A percentile compares a stretch with the other conserved stretches of the same genome.
phyloP scores from a whole-genome alignment of 768 basidiomycete genomes.

The Leccinum olivaceopallidum region DNA sequence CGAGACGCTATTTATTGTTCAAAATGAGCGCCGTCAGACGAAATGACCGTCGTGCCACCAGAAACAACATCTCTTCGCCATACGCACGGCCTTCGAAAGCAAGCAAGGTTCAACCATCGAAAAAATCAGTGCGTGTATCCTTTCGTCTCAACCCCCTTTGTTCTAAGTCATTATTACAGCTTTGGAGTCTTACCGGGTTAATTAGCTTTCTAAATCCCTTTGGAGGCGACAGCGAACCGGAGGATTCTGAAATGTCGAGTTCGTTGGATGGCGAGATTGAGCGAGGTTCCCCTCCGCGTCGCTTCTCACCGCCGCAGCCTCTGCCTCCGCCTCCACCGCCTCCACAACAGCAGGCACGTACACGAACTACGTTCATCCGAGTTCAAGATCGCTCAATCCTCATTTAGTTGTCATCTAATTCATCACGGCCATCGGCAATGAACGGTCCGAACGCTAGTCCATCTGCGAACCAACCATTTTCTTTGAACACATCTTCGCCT shows the following conservation, averaged over 20 bases:
- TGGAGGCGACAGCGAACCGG: conserved; percentile 25
- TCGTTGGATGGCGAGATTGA: conserved; percentile 30
- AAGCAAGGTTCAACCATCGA: conserved; percentile 26
- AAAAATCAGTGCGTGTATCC: conserved; percentile 48
- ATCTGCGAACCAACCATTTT: conserved; percentile 20
- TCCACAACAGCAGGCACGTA: conserved; percentile 31
- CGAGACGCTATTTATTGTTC: conserved; percentile 9
- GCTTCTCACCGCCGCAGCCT: conserved; percentile 24
- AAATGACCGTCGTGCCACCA: conserved; percentile 40
- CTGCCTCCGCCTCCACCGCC: conserved; percentile 22
- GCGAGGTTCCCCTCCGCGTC: conserved; percentile 27
- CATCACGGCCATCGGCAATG: conserved; percentile 17
- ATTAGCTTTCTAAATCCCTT: conserved; percentile 54
- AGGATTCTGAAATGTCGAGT: conserved; percentile 20
- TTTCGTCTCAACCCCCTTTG: not conserved
- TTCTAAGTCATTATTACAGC: conserved; percentile 28
- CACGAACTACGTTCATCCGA: conserved; percentile 15
- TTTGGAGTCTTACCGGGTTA: conserved; percentile 54
- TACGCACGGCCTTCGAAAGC: conserved; percentile 47
- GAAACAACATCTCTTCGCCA: conserved; percentile 47
- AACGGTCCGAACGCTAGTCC: conserved; percentile 17
- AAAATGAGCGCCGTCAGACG: conserved; percentile 61
- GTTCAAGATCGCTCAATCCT: conserved; percentile 24
- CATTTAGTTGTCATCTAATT: conserved; percentile 26
- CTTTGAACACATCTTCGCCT: conserved; percentile 18